These are phyloP conservation scores for Thalassiosira mediterranea DNA, from an alignment of 352 stramenopile genomes.

Conservation along the genomic window DNA sequence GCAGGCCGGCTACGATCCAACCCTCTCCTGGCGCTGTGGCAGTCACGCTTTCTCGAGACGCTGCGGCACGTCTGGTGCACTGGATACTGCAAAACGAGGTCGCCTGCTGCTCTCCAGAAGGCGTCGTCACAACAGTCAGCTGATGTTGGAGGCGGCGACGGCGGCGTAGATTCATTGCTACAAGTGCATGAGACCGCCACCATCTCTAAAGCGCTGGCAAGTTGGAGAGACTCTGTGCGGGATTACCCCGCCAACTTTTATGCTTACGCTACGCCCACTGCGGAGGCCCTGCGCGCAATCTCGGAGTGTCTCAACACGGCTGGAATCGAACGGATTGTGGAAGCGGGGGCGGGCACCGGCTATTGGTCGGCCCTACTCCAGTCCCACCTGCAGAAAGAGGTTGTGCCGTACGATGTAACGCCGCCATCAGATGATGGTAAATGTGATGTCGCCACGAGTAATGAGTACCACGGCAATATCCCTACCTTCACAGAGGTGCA, in stretches of 20 bases:
- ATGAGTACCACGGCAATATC: constrained; percentile 79
- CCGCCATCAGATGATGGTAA: constrained; percentile 24
- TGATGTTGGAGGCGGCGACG: too few relatives aligned
- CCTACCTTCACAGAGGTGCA: constrained; percentile 64
- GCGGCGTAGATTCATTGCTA: constrained; percentile 14
- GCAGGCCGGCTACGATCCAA: too few relatives aligned
- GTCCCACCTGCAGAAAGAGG: constrained; percentile 13
- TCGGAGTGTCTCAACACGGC: constrained; percentile 12
- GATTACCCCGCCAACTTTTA: constrained; percentile 82
- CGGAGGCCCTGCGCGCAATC: constrained; percentile 25
- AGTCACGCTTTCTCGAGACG: constrained; percentile 64
- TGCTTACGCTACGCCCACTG: constrained; percentile 71
- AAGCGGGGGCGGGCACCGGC: constrained; percentile 79
- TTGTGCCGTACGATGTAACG: constrained; percentile 46
- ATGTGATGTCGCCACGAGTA: constrained; percentile 19
- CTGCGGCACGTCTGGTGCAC: constrained; percentile 56
- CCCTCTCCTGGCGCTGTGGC: constrained; percentile 30
- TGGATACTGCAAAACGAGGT: constrained; percentile 37
- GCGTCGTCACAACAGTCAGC: too few relatives aligned
- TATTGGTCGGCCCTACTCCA: constrained; percentile 68
- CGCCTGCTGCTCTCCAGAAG: constrained; percentile 6
- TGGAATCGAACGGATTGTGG: constrained; percentile 43
- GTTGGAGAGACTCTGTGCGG: constrained; percentile 77
- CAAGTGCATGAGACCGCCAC: constrained; percentile 62
- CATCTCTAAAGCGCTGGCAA: constrained; percentile 36